Percentiles rank a stretch among this genome's conserved stretches.
These are phyloP conservation scores for Phalaenopsis aphrodite DNA, from an alignment of 106 monocot genomes.

Conservation along the genomic window DNA sequence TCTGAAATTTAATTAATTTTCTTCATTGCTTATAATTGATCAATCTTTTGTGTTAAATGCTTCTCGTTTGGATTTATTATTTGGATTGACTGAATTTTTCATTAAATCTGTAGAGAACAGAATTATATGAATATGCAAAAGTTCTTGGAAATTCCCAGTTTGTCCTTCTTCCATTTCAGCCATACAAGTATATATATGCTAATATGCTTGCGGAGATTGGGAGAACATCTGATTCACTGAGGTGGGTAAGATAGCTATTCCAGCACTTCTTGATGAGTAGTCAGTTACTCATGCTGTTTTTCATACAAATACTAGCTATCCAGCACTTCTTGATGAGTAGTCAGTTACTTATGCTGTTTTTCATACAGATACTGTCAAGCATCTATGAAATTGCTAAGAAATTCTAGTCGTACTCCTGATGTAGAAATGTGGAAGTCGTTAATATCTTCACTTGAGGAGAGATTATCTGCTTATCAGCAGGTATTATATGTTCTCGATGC, in stretches of 20 bases:
- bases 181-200: conserved; percentile 89
- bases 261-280: conserved; percentile 1
- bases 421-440: conserved; percentile 72
- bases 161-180: conserved; percentile 68
- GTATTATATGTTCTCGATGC: conserved; percentile 19
- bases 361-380: conserved; percentile 82
- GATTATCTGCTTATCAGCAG: conserved; percentile 73
- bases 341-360: background rate
- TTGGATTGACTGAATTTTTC: background rate
- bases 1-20: background rate
- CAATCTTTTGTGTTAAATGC: background rate
- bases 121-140: conserved; percentile 86
- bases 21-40: background rate
- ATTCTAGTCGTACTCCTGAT: conserved; percentile 63
- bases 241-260: conserved; percentile 30
- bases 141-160: conserved; percentile 93
- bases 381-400: conserved; percentile 59
- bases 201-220: conserved; percentile 91
- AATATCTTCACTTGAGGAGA: conserved; percentile 77
- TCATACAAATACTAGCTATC: conserved; percentile 48
- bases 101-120: conserved; percentile 59
- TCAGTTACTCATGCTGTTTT: background rate
- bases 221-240: conserved; percentile 77
- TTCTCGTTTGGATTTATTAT: background rate
- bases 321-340: conserved; percentile 1